Conservation (phyloP, 805 yeast genomes). For the Candida odintsovae region DNA sequence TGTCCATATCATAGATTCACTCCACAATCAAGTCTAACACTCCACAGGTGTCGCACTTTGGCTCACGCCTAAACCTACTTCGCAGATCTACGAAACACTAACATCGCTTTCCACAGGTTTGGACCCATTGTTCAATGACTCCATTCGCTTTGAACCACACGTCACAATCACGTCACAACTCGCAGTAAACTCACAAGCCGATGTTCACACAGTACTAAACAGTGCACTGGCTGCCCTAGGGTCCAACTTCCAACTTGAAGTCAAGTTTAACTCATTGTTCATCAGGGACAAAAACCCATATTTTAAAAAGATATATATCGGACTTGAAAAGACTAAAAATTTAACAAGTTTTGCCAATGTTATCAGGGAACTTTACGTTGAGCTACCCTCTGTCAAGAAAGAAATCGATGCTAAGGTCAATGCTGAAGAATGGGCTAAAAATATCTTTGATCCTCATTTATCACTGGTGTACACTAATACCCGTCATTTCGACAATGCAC, state of each 20-base stretch:
- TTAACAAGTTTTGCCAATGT: constrained; percentile 35
- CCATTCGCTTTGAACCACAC: constrained; percentile 70
- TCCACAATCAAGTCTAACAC: neutral
- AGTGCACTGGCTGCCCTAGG: constrained; percentile 52
- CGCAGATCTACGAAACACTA: constrained; percentile 50
- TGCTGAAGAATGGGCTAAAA: constrained; percentile 51
- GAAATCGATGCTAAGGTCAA: constrained; percentile 31
- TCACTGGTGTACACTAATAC: constrained; percentile 63
- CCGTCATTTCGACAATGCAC: constrained; percentile 63
- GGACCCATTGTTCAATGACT: constrained; percentile 65
- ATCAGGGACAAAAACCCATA: constrained; percentile 14
- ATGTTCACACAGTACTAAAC: constrained; percentile 52
- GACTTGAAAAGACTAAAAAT: constrained; percentile 14
- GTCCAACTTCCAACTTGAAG: constrained; percentile 6
- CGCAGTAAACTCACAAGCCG: constrained; percentile 42
- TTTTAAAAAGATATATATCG: constrained; percentile 21
- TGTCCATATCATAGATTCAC: neutral
- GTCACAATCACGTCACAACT: constrained; percentile 68
- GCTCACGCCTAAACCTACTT: constrained; percentile 61
- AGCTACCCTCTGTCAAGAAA: constrained; percentile 29
- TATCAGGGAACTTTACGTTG: constrained; percentile 52
- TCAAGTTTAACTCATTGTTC: constrained; percentile 12
- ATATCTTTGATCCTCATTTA: constrained; percentile 66
- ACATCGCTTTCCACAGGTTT: constrained; percentile 57
- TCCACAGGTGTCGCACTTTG: constrained; percentile 51